phyloP scores from a whole-genome alignment of 495 filamentous ascomycete species.

The Saxophila tyrrhenica region DNA sequence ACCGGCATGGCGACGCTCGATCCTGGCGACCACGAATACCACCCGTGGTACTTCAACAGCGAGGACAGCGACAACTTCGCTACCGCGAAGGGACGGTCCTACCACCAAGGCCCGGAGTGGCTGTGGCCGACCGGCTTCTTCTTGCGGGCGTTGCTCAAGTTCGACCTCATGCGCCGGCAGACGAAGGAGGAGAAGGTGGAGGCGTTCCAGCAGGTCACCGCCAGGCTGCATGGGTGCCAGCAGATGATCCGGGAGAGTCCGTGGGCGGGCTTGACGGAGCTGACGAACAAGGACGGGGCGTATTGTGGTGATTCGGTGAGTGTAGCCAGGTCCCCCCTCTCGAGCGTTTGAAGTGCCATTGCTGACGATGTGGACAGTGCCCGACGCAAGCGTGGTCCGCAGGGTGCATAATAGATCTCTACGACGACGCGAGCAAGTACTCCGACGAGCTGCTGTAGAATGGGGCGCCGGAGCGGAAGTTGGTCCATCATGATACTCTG shows the following conservation, averaged over 20 bases:
- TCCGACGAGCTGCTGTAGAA: conserved; percentile 10
- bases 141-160: conserved; percentile 77
- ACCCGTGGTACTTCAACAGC: conserved; percentile 85
- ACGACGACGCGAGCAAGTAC: conserved; percentile 65
- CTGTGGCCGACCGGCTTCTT: conserved; percentile 97
- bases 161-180: conserved; percentile 66
- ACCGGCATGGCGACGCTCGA: conserved; percentile 95
- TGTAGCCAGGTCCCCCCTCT: no score
- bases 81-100: conserved; percentile 87
- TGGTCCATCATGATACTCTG: not conserved
- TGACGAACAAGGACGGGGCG: conserved; percentile 81
- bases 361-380: no score
- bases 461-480: not conserved
- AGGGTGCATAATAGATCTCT: conserved; percentile 85
- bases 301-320: conserved; percentile 79
- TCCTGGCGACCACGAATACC: conserved; percentile 81
- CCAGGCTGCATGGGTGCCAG: conserved; percentile 70
- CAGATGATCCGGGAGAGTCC: conserved; percentile 59
- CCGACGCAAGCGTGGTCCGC: conserved; percentile 96
- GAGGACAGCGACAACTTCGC: conserved; percentile 84
- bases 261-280: conserved; percentile 88
- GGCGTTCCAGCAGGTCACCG: conserved; percentile 86
- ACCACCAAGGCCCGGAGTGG: conserved; percentile 98
- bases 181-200: conserved; percentile 60
- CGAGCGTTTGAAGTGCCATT: not conserved